Base-by-base conservation (phyloP, 495 filamentous ascomycete species). In the Penicillium coffeae region DNA sequence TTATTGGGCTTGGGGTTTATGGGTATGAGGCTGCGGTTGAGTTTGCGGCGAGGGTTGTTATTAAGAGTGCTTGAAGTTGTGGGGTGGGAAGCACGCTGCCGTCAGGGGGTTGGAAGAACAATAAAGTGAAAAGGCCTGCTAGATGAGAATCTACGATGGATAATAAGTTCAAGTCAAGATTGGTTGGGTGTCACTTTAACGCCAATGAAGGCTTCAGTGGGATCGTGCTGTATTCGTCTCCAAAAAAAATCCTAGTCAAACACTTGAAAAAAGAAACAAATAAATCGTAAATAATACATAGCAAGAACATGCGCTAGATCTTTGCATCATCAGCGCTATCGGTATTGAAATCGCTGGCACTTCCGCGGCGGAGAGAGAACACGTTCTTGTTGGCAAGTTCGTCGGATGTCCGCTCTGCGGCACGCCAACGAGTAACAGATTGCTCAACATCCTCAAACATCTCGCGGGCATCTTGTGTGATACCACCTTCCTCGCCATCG, bases 371-470 rank as follows among this genome's bases (percentile, higher is more conserved):
- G 27, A 75, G 59, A 6, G 70, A 65, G 15, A 75, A 55, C 13
- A 73, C 52, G 22, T 61, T 72, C 57, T 73, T 75, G 39, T 62
- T 70, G 3, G 62, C 62, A 50, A 72, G 21, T 39, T 75, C 72
- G 47, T 75, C 71, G 0, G 67, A 60, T 7, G 66, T 71, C 1
- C 69, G 54, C 55, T 87, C 83, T 4, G 78, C 81, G 15, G 70
- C 75, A 20, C 85, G 72, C 83, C 85, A 85, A 8, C 71, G 59
- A 3, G 64, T 73, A 16, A 83, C 71, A 2, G 73, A 70, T 45
- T 76, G 69, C 65, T 94, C 83, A 1, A 90, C 88, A 61, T 87
- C 84, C 50, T 80, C 76, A 56, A 84, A 89, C 89, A 95, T 95
- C 57, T 85, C 86, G 42, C 82, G 67, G 3, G 90, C 84, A 54